A percentile compares a stretch with the other conserved stretches of the same genome.
These are phyloP conservation scores for Neopestalotiopsis sp. DNA, from an alignment of 2,329 filamentous ascomycete genomes.

Conservation along the genomic window DNA sequence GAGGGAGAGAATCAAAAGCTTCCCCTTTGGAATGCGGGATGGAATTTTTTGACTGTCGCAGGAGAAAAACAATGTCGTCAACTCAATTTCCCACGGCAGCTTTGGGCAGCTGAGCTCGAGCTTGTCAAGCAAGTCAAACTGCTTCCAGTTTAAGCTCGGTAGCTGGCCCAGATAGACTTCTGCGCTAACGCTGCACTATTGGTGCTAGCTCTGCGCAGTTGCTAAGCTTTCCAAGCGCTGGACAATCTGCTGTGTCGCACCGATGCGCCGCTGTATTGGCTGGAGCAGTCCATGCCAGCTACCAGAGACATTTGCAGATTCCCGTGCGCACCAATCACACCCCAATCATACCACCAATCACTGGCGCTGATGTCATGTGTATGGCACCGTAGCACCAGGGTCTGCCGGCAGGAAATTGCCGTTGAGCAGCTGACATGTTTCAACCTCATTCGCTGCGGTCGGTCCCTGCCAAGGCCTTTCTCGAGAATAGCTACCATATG, in stretches of 20 bases:
- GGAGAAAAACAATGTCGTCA: neutral
- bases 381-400: neutral
- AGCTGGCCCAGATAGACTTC: neutral
- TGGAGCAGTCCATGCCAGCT: too few relatives aligned
- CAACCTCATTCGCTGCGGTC: neutral
- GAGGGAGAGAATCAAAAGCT: neutral
- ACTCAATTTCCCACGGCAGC: neutral
- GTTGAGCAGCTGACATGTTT: neutral
- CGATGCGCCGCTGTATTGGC: neutral
- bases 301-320: neutral
- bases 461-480: neutral
- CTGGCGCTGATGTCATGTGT: neutral
- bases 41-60: constrained; percentile 6
- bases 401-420: neutral
- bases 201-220: neutral
- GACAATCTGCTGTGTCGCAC: neutral
- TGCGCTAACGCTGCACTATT: constrained; percentile 7
- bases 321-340: neutral
- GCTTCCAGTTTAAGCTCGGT: constrained; percentile 3
- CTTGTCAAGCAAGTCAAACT: neutral
- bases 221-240: neutral
- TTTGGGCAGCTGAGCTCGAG: neutral
- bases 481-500: too few relatives aligned
- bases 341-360: neutral
- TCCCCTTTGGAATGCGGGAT: neutral